These are phyloP conservation scores for Penicillium flavigenum DNA, from an alignment of 495 filamentous ascomycete species.

Conservation along the genomic window DNA sequence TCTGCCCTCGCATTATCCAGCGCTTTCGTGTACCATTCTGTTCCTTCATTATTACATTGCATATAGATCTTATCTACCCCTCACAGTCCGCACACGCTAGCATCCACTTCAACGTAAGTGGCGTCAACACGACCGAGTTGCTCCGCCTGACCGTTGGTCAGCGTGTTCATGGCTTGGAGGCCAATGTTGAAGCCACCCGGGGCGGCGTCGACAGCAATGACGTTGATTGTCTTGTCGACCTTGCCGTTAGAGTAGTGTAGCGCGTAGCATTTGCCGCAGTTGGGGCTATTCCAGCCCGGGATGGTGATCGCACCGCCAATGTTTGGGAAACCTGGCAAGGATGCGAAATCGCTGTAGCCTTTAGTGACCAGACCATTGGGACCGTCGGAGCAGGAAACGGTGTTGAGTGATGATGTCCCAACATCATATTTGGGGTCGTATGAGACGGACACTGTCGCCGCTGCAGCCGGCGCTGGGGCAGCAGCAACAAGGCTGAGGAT, in stretches of 20 bases:
- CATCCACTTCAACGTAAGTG: conserved; percentile 42
- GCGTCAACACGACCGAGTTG: conserved; percentile 57
- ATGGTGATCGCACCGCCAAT: conserved; percentile 65
- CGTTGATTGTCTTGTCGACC: conserved; percentile 55
- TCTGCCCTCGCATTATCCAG: background rate
- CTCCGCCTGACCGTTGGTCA: conserved; percentile 59
- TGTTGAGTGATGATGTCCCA: conserved; percentile 51
- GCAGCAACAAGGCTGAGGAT: conserved; percentile 20
- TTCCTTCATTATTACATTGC: background rate
- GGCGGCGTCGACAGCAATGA: conserved; percentile 67
- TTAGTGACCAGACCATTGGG: conserved; percentile 62
- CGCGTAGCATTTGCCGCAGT: conserved; percentile 70
- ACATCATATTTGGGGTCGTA: conserved; percentile 42
- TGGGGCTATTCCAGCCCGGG: conserved; percentile 54
- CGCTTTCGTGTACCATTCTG: background rate
- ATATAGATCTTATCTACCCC: background rate
- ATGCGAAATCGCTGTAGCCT: conserved; percentile 64
- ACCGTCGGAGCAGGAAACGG: conserved; percentile 57
- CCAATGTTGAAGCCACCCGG: conserved; percentile 63
- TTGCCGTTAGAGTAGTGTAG: conserved; percentile 49
- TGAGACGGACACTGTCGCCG: conserved; percentile 31
- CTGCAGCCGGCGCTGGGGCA: conserved; percentile 12
- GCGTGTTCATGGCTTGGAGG: conserved; percentile 59
- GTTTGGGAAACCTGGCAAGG: conserved; percentile 54
- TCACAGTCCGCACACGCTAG: conserved; percentile 41